A percentile compares a stretch with the other conserved stretches of the same genome.
phyloP scores from a whole-genome alignment of 345 rosid species.

The Salix dunnii region DNA sequence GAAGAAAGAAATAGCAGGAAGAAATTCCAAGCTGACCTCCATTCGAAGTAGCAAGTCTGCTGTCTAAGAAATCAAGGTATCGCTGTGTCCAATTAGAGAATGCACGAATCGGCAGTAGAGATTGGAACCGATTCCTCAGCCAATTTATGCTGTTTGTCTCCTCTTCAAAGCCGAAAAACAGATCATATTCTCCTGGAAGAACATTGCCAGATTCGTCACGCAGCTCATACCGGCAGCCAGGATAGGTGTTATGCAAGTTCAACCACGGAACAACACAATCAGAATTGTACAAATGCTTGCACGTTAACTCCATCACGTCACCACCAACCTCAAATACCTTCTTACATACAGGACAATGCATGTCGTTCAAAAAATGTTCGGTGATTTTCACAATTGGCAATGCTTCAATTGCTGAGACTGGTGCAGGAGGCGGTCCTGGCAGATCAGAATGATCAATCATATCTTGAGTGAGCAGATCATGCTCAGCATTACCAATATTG shows the following conservation, averaged over 20 bases:
- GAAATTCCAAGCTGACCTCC: conserved; percentile 30
- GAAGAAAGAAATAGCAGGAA: neutral
- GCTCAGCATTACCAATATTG: neutral
- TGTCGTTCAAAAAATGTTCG: conserved; percentile 28
- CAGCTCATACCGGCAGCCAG: conserved; percentile 57
- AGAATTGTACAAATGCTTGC: conserved; percentile 68
- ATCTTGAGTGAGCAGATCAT: conserved; percentile 15
- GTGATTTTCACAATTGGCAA: conserved; percentile 37
- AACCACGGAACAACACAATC: conserved; percentile 76
- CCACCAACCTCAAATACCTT: conserved; percentile 59
- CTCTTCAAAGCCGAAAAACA: conserved; percentile 21
- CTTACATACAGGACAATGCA: conserved; percentile 68
- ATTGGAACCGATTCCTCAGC: conserved; percentile 27
- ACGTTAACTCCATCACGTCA: conserved; percentile 51
- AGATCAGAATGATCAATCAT: conserved; percentile 21
- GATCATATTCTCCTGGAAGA: neutral
- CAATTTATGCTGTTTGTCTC: conserved; percentile 19
- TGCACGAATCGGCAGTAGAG: conserved; percentile 33
- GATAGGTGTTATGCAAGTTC: conserved; percentile 64
- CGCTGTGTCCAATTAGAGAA: conserved; percentile 34
- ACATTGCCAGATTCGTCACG: neutral
- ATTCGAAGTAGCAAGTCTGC: conserved; percentile 6
- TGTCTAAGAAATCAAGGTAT: conserved; percentile 15
- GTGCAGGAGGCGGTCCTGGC: conserved; percentile 50
- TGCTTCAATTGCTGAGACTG: conserved; percentile 45